Percentiles rank a stretch among this genome's conserved stretches.
Evolutionary conservation across 352 stramenopile genomes (phyloP).

Genomic region (Elongisporangium senticosum): DNA sequence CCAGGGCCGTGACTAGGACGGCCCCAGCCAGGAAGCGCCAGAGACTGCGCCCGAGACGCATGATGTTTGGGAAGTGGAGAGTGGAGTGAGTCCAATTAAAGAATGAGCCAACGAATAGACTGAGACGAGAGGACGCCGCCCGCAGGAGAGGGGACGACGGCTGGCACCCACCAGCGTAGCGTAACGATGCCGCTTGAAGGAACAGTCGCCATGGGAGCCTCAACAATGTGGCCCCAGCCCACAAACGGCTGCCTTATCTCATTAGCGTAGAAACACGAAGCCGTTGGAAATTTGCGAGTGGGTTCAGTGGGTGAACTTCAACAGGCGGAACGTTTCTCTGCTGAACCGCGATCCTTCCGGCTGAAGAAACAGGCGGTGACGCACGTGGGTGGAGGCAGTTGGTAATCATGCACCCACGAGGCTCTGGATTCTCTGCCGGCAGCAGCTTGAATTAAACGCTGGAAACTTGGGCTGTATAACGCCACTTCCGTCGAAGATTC

Average conservation of each 20-base stretch:
- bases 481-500: background rate
- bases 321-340: background rate
- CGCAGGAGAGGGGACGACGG: background rate
- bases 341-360: no score
- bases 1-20: background rate
- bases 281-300: background rate
- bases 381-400: no score
- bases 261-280: background rate
- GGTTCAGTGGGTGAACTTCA: background rate
- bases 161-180: background rate
- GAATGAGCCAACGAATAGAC: background rate
- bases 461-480: background rate
- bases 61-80: background rate
- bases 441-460: background rate
- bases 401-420: background rate
- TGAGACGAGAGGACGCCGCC: background rate
- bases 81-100: background rate
- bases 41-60: constrained; percentile 1
- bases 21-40: background rate
- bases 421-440: background rate
- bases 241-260: background rate
- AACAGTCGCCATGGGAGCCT: background rate
- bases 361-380: no score
- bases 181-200: background rate
- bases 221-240: background rate